Percentiles rank a stretch among this genome's conserved stretches.
These are phyloP conservation scores for Didymella sp. DNA, from an alignment of 2,329 filamentous ascomycete species.

Conservation along the genomic window DNA sequence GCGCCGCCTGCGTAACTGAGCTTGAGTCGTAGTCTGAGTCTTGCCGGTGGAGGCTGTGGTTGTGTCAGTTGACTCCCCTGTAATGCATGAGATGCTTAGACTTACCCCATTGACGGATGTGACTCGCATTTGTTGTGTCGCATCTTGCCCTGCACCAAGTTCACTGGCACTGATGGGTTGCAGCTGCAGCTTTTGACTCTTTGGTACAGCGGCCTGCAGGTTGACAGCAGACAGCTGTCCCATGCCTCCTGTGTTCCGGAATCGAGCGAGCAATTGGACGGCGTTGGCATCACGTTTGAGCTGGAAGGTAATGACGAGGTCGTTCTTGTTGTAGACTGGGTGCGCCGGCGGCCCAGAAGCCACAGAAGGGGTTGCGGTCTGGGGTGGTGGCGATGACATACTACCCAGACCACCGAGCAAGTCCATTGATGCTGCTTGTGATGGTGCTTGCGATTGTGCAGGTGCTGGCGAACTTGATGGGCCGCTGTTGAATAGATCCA, in stretches of 20 bases:
- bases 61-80: slow-evolving; percentile 29
- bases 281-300: slow-evolving; percentile 82
- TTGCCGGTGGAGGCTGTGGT: slow-evolving; percentile 69
- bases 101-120: slow-evolving; percentile 86
- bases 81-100: slow-evolving; percentile 36
- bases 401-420: slow-evolving; percentile 55
- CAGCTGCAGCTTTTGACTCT: slow-evolving; percentile 91
- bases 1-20: slow-evolving; percentile 77
- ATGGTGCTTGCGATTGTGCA: slow-evolving; percentile 49
- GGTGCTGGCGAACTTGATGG: slow-evolving; percentile 51
- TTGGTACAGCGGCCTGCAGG: slow-evolving; percentile 93
- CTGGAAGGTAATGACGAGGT: slow-evolving; percentile 79
- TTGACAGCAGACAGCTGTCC: slow-evolving; percentile 75
- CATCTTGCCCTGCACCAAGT: slow-evolving; percentile 77
- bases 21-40: slow-evolving; percentile 82
- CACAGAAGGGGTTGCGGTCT: slow-evolving; percentile 49
- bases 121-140: slow-evolving; percentile 89
- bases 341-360: slow-evolving; percentile 60
- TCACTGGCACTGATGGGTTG: slow-evolving; percentile 86
- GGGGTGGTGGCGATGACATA: slow-evolving; percentile 57
- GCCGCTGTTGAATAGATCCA: slow-evolving; percentile 79
- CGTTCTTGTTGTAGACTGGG: slow-evolving; percentile 85
- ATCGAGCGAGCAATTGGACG: slow-evolving; percentile 82
- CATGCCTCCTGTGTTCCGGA: slow-evolving; percentile 76
- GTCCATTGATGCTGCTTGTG: slow-evolving; percentile 49